A percentile compares a stretch with the other conserved stretches of the same genome.
Conservation (phyloP, 2,329 filamentous ascomycete species). For the Beauveria varroae region DNA sequence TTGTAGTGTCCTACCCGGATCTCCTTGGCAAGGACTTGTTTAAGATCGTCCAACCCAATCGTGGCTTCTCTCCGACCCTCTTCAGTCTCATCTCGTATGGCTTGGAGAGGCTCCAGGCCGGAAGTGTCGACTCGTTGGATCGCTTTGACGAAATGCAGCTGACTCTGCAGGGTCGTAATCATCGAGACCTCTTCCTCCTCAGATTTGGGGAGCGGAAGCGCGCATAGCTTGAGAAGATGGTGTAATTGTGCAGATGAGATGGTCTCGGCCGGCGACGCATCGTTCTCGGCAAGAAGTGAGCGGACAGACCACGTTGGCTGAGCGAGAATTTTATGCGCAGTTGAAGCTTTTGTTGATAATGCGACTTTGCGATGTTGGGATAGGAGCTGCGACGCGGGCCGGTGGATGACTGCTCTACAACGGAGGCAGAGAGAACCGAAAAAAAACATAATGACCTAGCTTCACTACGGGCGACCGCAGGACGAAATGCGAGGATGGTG, state of each 20-base stretch:
- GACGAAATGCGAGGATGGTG: background rate
- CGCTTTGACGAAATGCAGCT: conserved; percentile 84
- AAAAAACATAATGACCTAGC: background rate
- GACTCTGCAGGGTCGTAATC: conserved; percentile 67
- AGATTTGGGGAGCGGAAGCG: conserved; percentile 65
- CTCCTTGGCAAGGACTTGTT: conserved; percentile 52
- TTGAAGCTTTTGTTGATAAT: conserved; percentile 15
- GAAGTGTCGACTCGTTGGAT: conserved; percentile 73
- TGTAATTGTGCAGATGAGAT: conserved; percentile 63
- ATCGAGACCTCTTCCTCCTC: conserved; percentile 59
- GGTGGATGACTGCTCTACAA: conserved; percentile 23
- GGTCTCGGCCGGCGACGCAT: conserved; percentile 25
- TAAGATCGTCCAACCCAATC: conserved; percentile 50
- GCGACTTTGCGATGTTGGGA: conserved; percentile 7
- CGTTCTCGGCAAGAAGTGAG: conserved; percentile 48
- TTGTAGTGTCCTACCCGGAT: conserved; percentile 48
- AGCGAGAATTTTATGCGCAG: conserved; percentile 45
- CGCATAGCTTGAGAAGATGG: conserved; percentile 83
- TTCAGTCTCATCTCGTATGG: conserved; percentile 73
- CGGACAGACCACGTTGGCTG: conserved; percentile 78
- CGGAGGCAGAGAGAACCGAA: conserved; percentile 18
- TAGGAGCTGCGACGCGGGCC: conserved; percentile 13
- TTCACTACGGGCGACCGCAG: too few relatives aligned
- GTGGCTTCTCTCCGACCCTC: conserved; percentile 52
- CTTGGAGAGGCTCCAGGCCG: conserved; percentile 64